A percentile compares a stretch with the other conserved stretches of the same genome.
Conservation (phyloP, 129 eudicot species). For the Glebionis coronaria region DNA sequence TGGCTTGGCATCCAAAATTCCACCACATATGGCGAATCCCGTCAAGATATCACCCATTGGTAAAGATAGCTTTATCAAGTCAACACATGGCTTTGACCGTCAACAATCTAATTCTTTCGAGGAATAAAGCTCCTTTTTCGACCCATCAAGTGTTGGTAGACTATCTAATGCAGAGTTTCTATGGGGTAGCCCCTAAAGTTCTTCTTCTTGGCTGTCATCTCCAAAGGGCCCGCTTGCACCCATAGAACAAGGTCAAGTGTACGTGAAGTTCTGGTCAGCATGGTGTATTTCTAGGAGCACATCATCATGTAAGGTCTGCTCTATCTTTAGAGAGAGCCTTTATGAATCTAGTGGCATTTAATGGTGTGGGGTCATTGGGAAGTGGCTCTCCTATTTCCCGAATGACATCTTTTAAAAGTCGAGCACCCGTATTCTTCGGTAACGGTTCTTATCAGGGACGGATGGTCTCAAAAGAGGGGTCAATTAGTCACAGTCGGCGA, state of each 20-base stretch:
- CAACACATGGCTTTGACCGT: slow-evolving; percentile 38
- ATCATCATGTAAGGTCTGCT: slow-evolving; percentile 81
- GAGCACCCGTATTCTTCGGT: slow-evolving; percentile 55
- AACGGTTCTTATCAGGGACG: slow-evolving; percentile 60
- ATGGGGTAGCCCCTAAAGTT: slow-evolving; percentile 85
- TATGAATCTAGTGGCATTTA: slow-evolving; percentile 41
- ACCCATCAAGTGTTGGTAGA: slow-evolving; percentile 60
- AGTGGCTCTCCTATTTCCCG: slow-evolving; percentile 71
- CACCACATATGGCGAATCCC: slow-evolving; percentile 52
- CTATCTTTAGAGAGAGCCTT: slow-evolving; percentile 67
- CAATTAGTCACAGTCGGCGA: slow-evolving; percentile 46
- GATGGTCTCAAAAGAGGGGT: slow-evolving; percentile 40
- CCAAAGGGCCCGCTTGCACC: slow-evolving; percentile 37
- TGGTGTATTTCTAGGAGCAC: slow-evolving; percentile 46
- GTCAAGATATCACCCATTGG: slow-evolving; percentile 81
- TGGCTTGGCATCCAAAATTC: slow-evolving; percentile 80
- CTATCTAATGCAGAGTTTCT: slow-evolving; percentile 93
- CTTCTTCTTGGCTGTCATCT: slow-evolving; percentile 66
- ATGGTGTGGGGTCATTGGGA: slow-evolving; percentile 17
- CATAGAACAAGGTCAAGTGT: slow-evolving; percentile 21
- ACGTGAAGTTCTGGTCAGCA: slow-evolving; percentile 50
- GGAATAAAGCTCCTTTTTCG: slow-evolving; percentile 46
- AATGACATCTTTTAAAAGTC: slow-evolving; percentile 58
- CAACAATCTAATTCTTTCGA: slow-evolving; percentile 55
- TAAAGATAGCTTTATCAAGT: slow-evolving; percentile 45